Evolutionary conservation across 495 filamentous ascomycete species (phyloP).

Genomic region (Evansstolkia leycettana): DNA sequence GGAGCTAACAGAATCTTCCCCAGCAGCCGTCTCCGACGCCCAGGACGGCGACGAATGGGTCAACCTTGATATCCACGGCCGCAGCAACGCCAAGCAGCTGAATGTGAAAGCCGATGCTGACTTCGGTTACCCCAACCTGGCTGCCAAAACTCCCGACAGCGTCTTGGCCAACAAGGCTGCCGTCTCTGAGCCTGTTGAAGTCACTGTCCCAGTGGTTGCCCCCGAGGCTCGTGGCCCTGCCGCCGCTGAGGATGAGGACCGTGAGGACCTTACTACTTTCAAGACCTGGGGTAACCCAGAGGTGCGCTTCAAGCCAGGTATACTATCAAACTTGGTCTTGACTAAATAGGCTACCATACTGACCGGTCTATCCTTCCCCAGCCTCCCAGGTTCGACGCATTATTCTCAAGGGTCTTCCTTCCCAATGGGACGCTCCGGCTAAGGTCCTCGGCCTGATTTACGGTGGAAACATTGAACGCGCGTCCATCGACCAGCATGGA

Average conservation of each 20-base stretch:
- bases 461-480: slow-evolving; percentile 31
- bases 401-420: slow-evolving; percentile 26
- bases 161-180: slow-evolving; percentile 1
- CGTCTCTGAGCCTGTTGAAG: background rate
- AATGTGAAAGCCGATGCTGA: too few species aligned
- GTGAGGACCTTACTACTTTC: slow-evolving; percentile 14
- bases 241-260: slow-evolving; percentile 5
- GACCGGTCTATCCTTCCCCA: slow-evolving; percentile 6
- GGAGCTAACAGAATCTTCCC: too few species aligned
- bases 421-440: slow-evolving; percentile 13
- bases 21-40: too few species aligned
- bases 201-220: background rate
- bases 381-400: slow-evolving; percentile 19
- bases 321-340: background rate
- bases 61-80: too few species aligned
- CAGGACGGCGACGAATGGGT: too few species aligned
- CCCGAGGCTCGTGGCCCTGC: background rate
- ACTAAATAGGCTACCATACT: background rate
- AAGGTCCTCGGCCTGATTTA: slow-evolving; percentile 30
- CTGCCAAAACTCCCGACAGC: background rate
- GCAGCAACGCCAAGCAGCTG: too few species aligned
- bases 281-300: slow-evolving; percentile 15
- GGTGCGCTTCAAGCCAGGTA: slow-evolving; percentile 17
- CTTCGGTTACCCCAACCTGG: too few species aligned
- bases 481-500: slow-evolving; percentile 6